These are phyloP conservation scores for Chaetomium fimeti DNA, from an alignment of 495 filamentous ascomycete genomes.

Conservation along the genomic window DNA sequence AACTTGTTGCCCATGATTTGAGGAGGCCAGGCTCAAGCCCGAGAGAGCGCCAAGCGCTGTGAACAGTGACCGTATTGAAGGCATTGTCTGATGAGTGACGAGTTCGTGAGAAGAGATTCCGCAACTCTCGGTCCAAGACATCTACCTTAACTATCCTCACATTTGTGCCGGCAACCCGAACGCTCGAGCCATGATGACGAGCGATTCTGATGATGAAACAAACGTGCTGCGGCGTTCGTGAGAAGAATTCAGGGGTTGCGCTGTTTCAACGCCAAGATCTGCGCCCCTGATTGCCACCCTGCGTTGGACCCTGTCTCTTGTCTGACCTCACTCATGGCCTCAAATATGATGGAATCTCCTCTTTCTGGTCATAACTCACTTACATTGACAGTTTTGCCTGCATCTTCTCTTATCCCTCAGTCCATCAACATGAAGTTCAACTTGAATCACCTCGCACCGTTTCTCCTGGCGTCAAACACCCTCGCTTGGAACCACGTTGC, in stretches of 20 bases:
- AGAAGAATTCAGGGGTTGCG: neutral
- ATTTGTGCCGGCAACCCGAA: neutral
- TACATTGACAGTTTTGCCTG: neutral
- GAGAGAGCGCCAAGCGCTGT: conserved; percentile 14
- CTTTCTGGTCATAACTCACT: neutral
- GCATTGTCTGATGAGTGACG: neutral
- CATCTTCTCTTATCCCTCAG: no score
- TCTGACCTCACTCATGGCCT: neutral
- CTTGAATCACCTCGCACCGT: conserved; percentile 13
- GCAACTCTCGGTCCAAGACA: neutral
- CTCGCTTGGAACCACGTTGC: conserved; percentile 41
- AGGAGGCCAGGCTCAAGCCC: neutral
- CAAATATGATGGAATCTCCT: neutral
- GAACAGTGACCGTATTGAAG: conserved; percentile 10
- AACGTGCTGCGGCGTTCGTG: neutral
- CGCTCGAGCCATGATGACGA: neutral
- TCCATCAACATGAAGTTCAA: neutral
- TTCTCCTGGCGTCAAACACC: conserved; percentile 12
- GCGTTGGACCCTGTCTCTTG: neutral
- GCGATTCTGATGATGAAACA: neutral
- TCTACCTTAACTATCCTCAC: neutral
- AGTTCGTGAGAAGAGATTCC: neutral
- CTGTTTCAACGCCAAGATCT: conserved; percentile 15
- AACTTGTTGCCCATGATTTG: conserved; percentile 10
- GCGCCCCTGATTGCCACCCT: conserved; percentile 17